Evolutionary conservation across 192 early-diverging fungal genomes (phyloP).

Genomic region (Podila clonocystis): DNA sequence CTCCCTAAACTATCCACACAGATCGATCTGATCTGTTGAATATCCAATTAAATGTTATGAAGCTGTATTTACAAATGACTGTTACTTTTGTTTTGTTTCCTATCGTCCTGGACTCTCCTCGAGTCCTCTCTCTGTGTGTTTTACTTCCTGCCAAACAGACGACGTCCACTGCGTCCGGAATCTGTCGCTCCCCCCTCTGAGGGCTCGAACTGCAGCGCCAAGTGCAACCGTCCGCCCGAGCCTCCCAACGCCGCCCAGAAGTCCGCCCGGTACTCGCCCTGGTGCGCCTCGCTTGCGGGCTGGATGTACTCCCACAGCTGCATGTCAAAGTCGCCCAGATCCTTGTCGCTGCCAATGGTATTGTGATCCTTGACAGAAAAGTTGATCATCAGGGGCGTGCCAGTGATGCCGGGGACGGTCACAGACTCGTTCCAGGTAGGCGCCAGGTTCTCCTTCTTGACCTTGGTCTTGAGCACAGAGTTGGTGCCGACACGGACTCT

Average conservation of each 20-base stretch:
- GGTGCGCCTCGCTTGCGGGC: constrained; percentile 4
- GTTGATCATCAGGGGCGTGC: constrained; percentile 54
- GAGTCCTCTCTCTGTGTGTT: no score
- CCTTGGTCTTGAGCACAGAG: constrained; percentile 70
- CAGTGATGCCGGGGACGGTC: constrained; percentile 23
- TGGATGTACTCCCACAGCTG: constrained; percentile 58
- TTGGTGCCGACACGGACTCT: constrained; percentile 68
- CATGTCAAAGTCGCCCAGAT: constrained; percentile 67
- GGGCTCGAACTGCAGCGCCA: constrained; percentile 41
- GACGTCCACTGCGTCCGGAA: constrained; percentile 6
- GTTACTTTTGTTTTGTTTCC: neutral
- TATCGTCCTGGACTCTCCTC: neutral
- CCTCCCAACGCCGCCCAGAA: constrained; percentile 24
- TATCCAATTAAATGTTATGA: constrained; percentile 9
- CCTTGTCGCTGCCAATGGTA: constrained; percentile 62
- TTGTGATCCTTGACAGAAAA: constrained; percentile 79
- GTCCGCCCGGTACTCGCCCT: constrained; percentile 10
- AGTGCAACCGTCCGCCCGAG: constrained; percentile 13
- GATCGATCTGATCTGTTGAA: no score
- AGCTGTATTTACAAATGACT: constrained; percentile 23
- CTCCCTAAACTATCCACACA: no score
- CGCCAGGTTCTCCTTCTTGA: constrained; percentile 74
- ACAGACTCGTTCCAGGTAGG: constrained; percentile 70
- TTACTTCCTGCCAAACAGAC: constrained; percentile 42
- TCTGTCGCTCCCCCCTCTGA: constrained; percentile 1